Percentiles rank a stretch among this genome's conserved stretches.
Evolutionary conservation across 805 yeast species (phyloP).

Genomic region (Tetrapisispora arboricola): DNA sequence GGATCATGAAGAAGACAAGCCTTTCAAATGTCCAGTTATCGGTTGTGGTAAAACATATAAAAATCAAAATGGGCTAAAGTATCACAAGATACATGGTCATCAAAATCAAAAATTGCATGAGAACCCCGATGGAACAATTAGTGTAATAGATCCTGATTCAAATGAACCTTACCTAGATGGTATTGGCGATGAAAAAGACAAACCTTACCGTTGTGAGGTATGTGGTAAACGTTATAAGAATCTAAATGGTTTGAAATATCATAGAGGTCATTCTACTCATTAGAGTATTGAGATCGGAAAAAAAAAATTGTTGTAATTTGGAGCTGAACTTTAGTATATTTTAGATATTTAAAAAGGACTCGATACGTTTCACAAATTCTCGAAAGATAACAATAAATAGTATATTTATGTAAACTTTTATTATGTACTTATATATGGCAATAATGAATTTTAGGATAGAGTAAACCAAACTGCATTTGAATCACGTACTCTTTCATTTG

Average conservation of each 20-base stretch:
- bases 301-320: no score
- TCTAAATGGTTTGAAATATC: slow-evolving; percentile 91
- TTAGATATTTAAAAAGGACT: no score
- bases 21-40: slow-evolving; percentile 94
- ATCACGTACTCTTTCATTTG: no score
- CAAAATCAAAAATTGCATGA: slow-evolving; percentile 87
- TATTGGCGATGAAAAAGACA: slow-evolving; percentile 91
- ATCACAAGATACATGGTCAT: slow-evolving; percentile 93
- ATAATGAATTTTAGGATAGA: slow-evolving; percentile 1
- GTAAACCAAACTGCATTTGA: not conserved
- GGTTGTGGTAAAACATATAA: slow-evolving; percentile 97
- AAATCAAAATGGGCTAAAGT: slow-evolving; percentile 94
- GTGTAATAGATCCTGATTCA: slow-evolving; percentile 84
- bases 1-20: slow-evolving; percentile 87
- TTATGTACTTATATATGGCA: not conserved
- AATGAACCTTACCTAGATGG: slow-evolving; percentile 90
- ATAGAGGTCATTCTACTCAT: slow-evolving; percentile 97
- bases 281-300: slow-evolving; percentile 24
- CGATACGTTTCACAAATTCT: no score
- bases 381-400: not conserved
- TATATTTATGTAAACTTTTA: not conserved
- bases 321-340: no score
- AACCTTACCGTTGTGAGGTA: slow-evolving; percentile 96
- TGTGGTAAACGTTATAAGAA: slow-evolving; percentile 97
- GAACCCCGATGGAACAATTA: slow-evolving; percentile 87